Conservation (phyloP, 306 rosid species). For the Biancaea sappan region DNA sequence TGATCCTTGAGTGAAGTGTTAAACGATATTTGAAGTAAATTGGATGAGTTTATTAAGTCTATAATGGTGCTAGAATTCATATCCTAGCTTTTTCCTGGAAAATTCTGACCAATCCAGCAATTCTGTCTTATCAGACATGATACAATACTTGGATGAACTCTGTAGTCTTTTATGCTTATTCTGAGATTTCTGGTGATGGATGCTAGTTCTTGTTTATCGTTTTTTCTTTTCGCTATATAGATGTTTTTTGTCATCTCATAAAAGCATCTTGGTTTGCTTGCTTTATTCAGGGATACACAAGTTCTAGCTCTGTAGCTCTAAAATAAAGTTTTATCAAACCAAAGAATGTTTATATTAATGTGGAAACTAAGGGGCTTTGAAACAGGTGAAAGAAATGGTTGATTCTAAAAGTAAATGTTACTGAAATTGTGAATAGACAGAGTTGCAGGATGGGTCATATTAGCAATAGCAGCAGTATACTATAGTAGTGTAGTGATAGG, state of each 20-base stretch:
- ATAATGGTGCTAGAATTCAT: neutral
- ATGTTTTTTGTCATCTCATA: neutral
- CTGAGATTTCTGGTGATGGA: neutral
- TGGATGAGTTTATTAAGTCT: neutral
- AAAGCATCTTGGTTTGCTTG: slow-evolving; percentile 5
- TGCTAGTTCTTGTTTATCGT: neutral
- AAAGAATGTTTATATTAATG: neutral
- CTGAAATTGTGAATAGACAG: slow-evolving; percentile 22
- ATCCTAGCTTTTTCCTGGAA: neutral
- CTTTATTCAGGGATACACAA: neutral
- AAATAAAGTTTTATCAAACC: neutral
- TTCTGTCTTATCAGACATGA: too few species aligned
- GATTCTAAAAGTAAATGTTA: slow-evolving; percentile 1
- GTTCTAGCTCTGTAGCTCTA: neutral
- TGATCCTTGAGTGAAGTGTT: neutral
- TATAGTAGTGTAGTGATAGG: slow-evolving; percentile 1
- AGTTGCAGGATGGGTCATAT: slow-evolving; percentile 10
- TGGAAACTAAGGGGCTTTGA: neutral
- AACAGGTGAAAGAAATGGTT: slow-evolving; percentile 15
- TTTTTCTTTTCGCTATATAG: neutral
- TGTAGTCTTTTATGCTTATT: neutral
- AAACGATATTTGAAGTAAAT: neutral
- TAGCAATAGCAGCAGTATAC: slow-evolving; percentile 8
- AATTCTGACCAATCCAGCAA: neutral
- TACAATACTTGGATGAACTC: neutral